Percentiles rank a stretch among this genome's conserved stretches.
These are phyloP conservation scores for Voacanga thouarsii DNA, from an alignment of 257 asterid genomes.

Conservation along the genomic window DNA sequence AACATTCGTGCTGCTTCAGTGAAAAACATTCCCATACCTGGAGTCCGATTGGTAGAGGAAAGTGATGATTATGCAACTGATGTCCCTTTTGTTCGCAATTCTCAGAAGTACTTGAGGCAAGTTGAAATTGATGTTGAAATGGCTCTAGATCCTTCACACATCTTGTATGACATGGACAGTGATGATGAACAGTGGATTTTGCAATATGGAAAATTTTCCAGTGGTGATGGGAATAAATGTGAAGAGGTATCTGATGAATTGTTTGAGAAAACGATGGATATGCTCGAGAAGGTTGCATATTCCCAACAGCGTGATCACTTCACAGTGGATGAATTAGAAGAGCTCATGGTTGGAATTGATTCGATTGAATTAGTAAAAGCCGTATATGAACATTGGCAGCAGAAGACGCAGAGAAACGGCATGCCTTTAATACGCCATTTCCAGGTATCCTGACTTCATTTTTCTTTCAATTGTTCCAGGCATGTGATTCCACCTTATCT, in stretches of 20 bases:
- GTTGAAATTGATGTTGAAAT: constrained; percentile 81
- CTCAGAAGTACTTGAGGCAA: constrained; percentile 63
- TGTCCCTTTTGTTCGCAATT: constrained; percentile 50
- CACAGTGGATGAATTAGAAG: constrained; percentile 66
- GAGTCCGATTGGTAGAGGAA: constrained; percentile 72
- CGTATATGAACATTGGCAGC: constrained; percentile 70
- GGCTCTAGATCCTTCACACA: constrained; percentile 79
- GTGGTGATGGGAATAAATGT: constrained; percentile 20
- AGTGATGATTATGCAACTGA: constrained; percentile 46
- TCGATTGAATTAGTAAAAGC: constrained; percentile 45
- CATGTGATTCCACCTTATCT: background rate
- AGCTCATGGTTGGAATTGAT: constrained; percentile 49
- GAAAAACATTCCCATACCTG: constrained; percentile 93
- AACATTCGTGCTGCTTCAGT: constrained; percentile 96
- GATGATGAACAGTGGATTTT: constrained; percentile 86
- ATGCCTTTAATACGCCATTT: constrained; percentile 83
- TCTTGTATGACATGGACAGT: constrained; percentile 85
- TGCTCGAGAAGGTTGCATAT: constrained; percentile 77
- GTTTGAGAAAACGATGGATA: constrained; percentile 69
- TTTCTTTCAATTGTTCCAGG: background rate
- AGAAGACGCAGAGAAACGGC: constrained; percentile 69
- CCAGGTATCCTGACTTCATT: constrained; percentile 48
- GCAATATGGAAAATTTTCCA: constrained; percentile 23
- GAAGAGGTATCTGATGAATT: constrained; percentile 62
- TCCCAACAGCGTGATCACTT: constrained; percentile 55